Percentiles rank a stretch among this genome's conserved stretches.
phyloP scores from a whole-genome alignment of 371 early-diverging fungal genomes.

The Mortierella sp. region DNA sequence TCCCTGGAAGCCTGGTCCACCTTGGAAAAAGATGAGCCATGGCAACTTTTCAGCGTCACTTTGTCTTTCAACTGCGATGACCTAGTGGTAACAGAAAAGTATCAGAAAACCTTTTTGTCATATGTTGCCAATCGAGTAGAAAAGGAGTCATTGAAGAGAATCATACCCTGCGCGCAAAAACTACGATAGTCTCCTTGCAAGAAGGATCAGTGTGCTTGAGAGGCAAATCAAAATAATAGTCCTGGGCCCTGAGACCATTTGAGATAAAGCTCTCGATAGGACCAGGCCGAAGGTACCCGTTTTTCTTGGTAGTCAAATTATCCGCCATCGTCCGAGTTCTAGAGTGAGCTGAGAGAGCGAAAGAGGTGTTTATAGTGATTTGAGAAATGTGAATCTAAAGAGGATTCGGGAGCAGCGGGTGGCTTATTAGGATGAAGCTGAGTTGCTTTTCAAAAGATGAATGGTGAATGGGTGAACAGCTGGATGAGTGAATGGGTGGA shows the following conservation, averaged over 20 bases:
- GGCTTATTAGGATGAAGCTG: too few species aligned
- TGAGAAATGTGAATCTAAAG: neutral
- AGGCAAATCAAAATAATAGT: slow-evolving; percentile 56
- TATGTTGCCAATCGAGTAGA: too few species aligned
- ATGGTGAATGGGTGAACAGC: neutral
- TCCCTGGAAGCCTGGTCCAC: slow-evolving; percentile 55
- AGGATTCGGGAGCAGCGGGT: neutral
- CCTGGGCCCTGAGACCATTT: slow-evolving; percentile 46
- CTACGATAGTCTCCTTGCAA: slow-evolving; percentile 47
- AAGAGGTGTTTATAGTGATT: neutral
- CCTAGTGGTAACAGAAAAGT: slow-evolving; percentile 16
- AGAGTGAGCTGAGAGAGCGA: neutral
- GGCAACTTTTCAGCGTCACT: slow-evolving; percentile 49
- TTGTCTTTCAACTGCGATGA: slow-evolving; percentile 45
- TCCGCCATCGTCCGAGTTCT: slow-evolving; percentile 1
- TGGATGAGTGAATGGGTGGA: neutral
- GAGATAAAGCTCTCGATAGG: slow-evolving; percentile 49
- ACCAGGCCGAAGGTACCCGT: slow-evolving; percentile 44
- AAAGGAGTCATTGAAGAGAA: neutral
- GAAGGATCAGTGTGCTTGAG: slow-evolving; percentile 38
- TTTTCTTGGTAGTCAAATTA: slow-evolving; percentile 3
- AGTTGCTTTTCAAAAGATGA: neutral
- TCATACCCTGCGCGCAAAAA: slow-evolving; percentile 48
- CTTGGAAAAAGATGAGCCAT: slow-evolving; percentile 55
- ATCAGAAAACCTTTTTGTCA: neutral